Evolutionary conservation across 257 asterid species (phyloP).

Genomic region (Salvia rosmarinus): DNA sequence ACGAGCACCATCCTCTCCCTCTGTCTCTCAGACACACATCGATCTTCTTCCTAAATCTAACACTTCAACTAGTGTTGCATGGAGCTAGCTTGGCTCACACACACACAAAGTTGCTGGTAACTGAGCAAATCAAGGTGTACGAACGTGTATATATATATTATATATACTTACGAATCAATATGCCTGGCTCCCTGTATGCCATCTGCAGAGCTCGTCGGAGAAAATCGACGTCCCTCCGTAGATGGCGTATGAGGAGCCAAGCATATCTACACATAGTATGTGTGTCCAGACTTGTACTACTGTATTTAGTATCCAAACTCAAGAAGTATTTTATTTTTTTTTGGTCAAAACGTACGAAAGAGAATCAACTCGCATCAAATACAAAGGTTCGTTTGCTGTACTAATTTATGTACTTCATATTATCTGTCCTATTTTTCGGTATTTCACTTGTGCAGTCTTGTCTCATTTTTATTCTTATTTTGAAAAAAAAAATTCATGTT

Average conservation of each 20-base stretch:
- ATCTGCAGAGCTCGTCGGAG: slow-evolving; percentile 61
- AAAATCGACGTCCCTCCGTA: slow-evolving; percentile 53
- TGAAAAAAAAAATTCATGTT: too few species aligned
- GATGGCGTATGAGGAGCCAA: slow-evolving; percentile 99
- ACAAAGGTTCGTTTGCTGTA: too few species aligned
- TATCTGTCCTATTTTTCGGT: too few species aligned
- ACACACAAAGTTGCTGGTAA: not conserved
- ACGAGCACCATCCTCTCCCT: not conserved
- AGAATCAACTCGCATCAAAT: too few species aligned
- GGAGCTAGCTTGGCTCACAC: not conserved
- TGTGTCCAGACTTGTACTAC: not conserved
- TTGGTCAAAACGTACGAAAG: too few species aligned
- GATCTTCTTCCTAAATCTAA: not conserved
- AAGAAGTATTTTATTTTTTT: too few species aligned
- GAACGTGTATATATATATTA: not conserved
- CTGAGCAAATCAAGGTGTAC: not conserved
- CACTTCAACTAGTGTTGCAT: slow-evolving; percentile 13
- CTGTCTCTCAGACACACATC: not conserved
- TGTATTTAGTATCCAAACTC: too few species aligned
- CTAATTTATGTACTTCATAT: too few species aligned
- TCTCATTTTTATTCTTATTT: too few species aligned
- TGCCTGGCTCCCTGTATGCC: slow-evolving; percentile 99
- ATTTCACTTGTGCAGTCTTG: too few species aligned
- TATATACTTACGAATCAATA: slow-evolving; percentile 34
- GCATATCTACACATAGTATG: slow-evolving; percentile 56